phyloP scores from a whole-genome alignment of 129 eudicot species.

The Escallonia rubra region DNA sequence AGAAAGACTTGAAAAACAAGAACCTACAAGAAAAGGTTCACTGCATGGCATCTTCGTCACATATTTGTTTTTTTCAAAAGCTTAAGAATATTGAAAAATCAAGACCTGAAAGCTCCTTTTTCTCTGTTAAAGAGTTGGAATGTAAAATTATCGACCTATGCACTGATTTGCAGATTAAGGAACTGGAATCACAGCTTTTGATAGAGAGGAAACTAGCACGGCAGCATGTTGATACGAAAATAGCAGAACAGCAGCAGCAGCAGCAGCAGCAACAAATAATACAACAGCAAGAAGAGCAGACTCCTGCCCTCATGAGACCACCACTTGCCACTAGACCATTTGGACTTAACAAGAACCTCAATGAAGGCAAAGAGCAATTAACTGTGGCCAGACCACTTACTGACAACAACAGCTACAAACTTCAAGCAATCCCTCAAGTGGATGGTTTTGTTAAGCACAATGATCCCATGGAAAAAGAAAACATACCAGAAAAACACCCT shows the following conservation, averaged over 20 bases:
- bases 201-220: slow-evolving; percentile 88
- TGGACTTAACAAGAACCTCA: slow-evolving; percentile 18
- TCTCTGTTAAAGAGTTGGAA: too few species aligned
- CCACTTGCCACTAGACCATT: slow-evolving; percentile 52
- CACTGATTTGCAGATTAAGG: slow-evolving; percentile 59
- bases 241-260: slow-evolving; percentile 69
- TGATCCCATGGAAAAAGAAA: slow-evolving; percentile 62
- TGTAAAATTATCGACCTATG: too few species aligned
- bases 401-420: slow-evolving; percentile 43
- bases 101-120: too few species aligned
- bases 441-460: slow-evolving; percentile 33
- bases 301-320: slow-evolving; percentile 35
- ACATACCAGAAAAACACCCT: slow-evolving; percentile 34
- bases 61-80: background rate
- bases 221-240: slow-evolving; percentile 77
- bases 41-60: background rate
- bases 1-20: slow-evolving; percentile 74
- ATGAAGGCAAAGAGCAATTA: slow-evolving; percentile 34
- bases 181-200: slow-evolving; percentile 84
- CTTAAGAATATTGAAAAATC: too few species aligned
- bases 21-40: slow-evolving; percentile 84
- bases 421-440: slow-evolving; percentile 27
- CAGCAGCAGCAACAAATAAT: slow-evolving; percentile 51
- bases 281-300: slow-evolving; percentile 46
- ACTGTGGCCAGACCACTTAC: slow-evolving; percentile 30